Evolutionary conservation across 768 basidiomycete species (phyloP), one percentile per base, ranked within the genome.

Genomic region (Agrocybe pediades): DNA sequence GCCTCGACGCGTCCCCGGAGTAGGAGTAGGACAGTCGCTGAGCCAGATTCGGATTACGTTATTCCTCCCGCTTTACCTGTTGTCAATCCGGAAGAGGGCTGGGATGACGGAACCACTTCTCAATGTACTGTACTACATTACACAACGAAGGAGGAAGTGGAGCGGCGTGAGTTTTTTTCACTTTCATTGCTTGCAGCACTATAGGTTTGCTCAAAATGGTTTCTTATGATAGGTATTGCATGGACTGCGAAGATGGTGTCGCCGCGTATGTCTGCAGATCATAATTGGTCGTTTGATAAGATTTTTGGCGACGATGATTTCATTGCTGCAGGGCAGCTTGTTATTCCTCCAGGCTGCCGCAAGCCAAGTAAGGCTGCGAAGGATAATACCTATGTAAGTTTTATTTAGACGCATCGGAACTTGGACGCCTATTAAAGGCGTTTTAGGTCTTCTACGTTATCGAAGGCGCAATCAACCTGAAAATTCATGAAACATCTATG

Each of bases 251-350:
- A 75, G 41, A 84, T 87, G 82, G 77, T 94, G 13, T 62, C 79
- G 2, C 88, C 87, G 1, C 75, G 78, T 52, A 65, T 75, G 16
- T 84, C 90, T 0, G 77, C 76, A 8, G 84, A 85, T 56, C 79
- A 79, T 47, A 77, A 78, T 9, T 98, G 95, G 86, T 77, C 76
- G 20, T 99, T 92, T 68, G 89, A 96, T 65, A 95, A 94, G 72
- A 81, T 97, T 19, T 96, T 95, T 63, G 86, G 88, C 23, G 96
- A 98, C 57, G 90, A 85, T 42, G 85, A 91, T 41, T 98, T 92
- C 66, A 85, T 98, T 55, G 96, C 95, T 1, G 88, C 92, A 25
- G 97, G 97, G 0, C 84, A 94, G 57, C 77, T 98, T 41, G 76
- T 81, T 49, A 88, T 98, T 36, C 93, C 93, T 3, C 83, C 89